Evolutionary conservation across 1,139 yeast species (phyloP).

Genomic region (Yamadazyma oceani): DNA sequence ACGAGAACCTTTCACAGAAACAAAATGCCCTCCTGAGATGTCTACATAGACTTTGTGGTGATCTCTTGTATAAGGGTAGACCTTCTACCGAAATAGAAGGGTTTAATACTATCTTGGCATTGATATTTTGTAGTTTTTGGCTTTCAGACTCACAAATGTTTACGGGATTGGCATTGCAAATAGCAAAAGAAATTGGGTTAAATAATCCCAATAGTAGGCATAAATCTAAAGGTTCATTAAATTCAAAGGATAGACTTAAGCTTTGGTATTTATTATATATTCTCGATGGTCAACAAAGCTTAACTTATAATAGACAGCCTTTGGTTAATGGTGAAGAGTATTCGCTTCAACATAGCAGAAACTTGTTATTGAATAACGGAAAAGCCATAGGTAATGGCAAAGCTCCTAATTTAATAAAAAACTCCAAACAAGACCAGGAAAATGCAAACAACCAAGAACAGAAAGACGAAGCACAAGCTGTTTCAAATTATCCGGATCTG

Average conservation of each 20-base stretch:
- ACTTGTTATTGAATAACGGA: constrained; percentile 22
- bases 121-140: constrained; percentile 71
- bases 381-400: constrained; percentile 4
- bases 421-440: neutral
- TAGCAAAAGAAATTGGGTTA: constrained; percentile 57
- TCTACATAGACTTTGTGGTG: constrained; percentile 47
- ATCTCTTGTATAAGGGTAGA: constrained; percentile 42
- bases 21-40: constrained; percentile 40
- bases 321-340: constrained; percentile 50
- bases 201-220: constrained; percentile 29
- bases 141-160: constrained; percentile 64
- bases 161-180: constrained; percentile 64
- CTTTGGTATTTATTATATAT: constrained; percentile 70
- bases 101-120: constrained; percentile 60
- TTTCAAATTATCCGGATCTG: constrained; percentile 8
- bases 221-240: constrained; percentile 17
- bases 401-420: neutral
- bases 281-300: constrained; percentile 68
- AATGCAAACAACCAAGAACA: neutral
- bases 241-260: constrained; percentile 49
- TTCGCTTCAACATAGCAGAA: constrained; percentile 40
- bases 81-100: constrained; percentile 50
- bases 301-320: constrained; percentile 60
- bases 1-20: constrained; percentile 28
- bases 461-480: neutral